A percentile compares a stretch with the other conserved stretches of the same genome.
These are phyloP conservation scores for Narthecium ossifragum DNA, from an alignment of 106 monocot genomes.

Conservation along the genomic window DNA sequence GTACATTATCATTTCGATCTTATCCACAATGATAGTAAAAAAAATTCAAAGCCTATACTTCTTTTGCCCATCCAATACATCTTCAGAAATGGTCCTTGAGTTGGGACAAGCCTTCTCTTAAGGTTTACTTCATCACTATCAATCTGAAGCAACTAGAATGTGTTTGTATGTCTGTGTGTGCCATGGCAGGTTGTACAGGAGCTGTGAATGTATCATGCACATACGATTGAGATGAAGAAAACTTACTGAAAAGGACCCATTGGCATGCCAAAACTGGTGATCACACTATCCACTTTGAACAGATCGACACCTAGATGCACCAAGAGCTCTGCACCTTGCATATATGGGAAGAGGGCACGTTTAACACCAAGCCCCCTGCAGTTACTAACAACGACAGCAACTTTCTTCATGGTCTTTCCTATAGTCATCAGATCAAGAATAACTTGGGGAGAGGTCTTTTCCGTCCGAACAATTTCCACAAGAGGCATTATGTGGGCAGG, in stretches of 20 bases:
- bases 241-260: constrained; percentile 9
- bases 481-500: constrained; percentile 6
- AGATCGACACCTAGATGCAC: neutral
- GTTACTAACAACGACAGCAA: neutral
- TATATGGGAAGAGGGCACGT: neutral
- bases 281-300: neutral
- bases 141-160: too few relatives aligned
- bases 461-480: neutral
- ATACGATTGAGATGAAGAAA: too few relatives aligned
- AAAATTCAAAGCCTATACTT: neutral
- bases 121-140: too few relatives aligned
- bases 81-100: too few relatives aligned
- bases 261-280: constrained; percentile 4
- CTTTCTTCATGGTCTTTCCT: neutral
- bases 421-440: neutral
- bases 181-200: too few relatives aligned
- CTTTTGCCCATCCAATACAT: too few relatives aligned
- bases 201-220: too few relatives aligned
- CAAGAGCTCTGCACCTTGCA: neutral
- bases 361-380: constrained; percentile 5
- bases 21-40: too few relatives aligned
- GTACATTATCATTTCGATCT: too few relatives aligned
- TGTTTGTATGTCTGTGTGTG: too few relatives aligned
- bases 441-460: constrained; percentile 1
- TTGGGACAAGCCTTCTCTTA: too few relatives aligned